Base-by-base conservation (phyloP, 176 grass and related monocot species). In the Dactylis glomerata region DNA sequence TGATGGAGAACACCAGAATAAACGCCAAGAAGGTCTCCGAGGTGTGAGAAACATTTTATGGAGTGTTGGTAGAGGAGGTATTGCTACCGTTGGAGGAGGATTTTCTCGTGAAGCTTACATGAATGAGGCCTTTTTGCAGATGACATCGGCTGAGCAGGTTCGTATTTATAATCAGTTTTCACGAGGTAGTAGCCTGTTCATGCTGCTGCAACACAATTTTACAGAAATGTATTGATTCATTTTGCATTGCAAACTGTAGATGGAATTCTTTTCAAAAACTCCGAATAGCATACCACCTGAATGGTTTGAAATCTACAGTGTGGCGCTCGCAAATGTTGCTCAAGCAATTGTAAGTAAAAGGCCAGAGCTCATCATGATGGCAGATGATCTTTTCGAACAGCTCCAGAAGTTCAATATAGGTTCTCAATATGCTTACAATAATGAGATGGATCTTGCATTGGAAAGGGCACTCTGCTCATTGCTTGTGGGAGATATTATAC, bases 71-170 rank as follows among this genome's bases (percentile, higher is more conserved):
- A 63, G 42, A 70, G 95, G 90, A 85, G 92, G 95, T 84, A 89
- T 92, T 76, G 86, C 78, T 82, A 92, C 91, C 2, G 81, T 96
- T 86, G 91, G 96, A 46, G 96, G 96, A 78, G 93, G 96, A 90
- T 99, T 99, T 85, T 89, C 96, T 76, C 91, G 91, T 70, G 91
- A 96, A 81, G 83, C 78, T 20, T 99, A 91, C 88, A 92, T 96
- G 93, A 99, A 94, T 44, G 91, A 99, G 75, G 77, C 96, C 69
- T 96, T 95, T 52, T 57, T 99, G 61, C 63, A 66, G 78, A 99
- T 99, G 93, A 99, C 93, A 56, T 88, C 87, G 40, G 86, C 82
- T 8, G 96, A 99, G 77, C 93, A 99, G 96, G 96, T 96, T 70
- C 50, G 76, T 85, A n/a, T 11, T 49, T 47, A 32, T 61, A 30